Evolutionary conservation across 2,329 filamentous ascomycete species (phyloP).

Genomic region (Hymenoscyphus fructigenus): DNA sequence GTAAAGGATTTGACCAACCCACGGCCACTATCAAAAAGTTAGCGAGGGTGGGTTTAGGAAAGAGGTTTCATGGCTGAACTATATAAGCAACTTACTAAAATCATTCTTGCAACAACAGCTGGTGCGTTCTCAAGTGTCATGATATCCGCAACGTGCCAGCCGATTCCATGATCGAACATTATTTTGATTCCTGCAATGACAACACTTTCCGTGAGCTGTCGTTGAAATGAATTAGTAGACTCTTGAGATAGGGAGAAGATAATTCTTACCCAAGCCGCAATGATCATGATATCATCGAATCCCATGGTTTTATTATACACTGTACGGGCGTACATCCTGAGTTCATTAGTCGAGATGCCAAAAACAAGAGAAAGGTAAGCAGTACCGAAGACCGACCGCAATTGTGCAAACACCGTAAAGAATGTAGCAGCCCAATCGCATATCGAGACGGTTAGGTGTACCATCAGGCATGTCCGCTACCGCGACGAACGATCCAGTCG

Average conservation of each 20-base stretch:
- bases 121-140: constrained; percentile 10
- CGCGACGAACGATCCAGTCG: background rate
- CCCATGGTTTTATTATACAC: background rate
- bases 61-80: background rate
- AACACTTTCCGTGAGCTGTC: background rate
- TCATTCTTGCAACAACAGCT: constrained; percentile 11
- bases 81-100: constrained; percentile 12
- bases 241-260: background rate
- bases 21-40: constrained; percentile 15
- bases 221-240: background rate
- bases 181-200: background rate
- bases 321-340: background rate
- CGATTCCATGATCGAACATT: constrained; percentile 11
- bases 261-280: background rate
- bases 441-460: constrained; percentile 1
- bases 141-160: constrained; percentile 16
- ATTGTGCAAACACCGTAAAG: background rate
- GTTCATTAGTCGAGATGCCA: background rate
- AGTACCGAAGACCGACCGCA: background rate
- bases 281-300: background rate
- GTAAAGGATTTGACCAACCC: constrained; percentile 20
- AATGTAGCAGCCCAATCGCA: constrained; percentile 4
- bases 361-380: background rate
- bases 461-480: background rate
- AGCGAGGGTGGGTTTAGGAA: background rate